A percentile compares a stretch with the other conserved stretches of the same genome.
These are phyloP conservation scores for Neurospora tetraspora DNA, from an alignment of 495 filamentous ascomycete species.

Conservation along the genomic window DNA sequence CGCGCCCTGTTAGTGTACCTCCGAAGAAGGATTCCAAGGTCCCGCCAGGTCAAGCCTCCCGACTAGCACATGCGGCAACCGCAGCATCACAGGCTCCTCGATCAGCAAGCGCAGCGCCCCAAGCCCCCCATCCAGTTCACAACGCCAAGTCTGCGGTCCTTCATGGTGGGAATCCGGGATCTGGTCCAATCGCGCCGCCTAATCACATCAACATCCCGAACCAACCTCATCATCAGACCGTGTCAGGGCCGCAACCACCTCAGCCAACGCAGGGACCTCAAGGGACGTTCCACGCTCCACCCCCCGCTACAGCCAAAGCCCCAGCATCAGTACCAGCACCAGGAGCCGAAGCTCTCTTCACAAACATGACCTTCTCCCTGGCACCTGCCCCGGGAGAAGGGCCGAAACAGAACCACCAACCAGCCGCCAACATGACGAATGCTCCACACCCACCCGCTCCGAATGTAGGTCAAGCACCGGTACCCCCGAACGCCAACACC, in stretches of 20 bases:
- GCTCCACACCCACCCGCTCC: neutral
- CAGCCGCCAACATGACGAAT: neutral
- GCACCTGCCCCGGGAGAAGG: slow-evolving; percentile 23
- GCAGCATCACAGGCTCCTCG: slow-evolving; percentile 21
- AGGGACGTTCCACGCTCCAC: slow-evolving; percentile 4
- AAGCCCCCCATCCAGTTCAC: neutral
- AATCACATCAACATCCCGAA: neutral
- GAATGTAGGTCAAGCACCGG: slow-evolving; percentile 1
- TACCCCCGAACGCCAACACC: neutral
- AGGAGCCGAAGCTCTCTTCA: slow-evolving; percentile 23
- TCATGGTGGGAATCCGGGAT: neutral
- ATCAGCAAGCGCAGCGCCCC: slow-evolving; percentile 3
- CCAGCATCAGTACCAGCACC: slow-evolving; percentile 4
- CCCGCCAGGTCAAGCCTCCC: slow-evolving; percentile 4
- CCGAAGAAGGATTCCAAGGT: slow-evolving; percentile 27
- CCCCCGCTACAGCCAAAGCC: slow-evolving; percentile 2
- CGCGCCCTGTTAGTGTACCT: slow-evolving; percentile 11
- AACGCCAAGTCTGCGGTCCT: neutral
- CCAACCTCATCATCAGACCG: neutral
- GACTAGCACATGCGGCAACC: slow-evolving; percentile 4
- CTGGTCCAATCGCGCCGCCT: neutral
- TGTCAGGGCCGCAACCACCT: neutral
- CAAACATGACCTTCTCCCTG: slow-evolving; percentile 36
- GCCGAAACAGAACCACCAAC: slow-evolving; percentile 1
- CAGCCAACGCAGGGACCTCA: neutral